Conservation (phyloP, 2,329 filamentous ascomycete genomes). For the Talaromyces sp. region DNA sequence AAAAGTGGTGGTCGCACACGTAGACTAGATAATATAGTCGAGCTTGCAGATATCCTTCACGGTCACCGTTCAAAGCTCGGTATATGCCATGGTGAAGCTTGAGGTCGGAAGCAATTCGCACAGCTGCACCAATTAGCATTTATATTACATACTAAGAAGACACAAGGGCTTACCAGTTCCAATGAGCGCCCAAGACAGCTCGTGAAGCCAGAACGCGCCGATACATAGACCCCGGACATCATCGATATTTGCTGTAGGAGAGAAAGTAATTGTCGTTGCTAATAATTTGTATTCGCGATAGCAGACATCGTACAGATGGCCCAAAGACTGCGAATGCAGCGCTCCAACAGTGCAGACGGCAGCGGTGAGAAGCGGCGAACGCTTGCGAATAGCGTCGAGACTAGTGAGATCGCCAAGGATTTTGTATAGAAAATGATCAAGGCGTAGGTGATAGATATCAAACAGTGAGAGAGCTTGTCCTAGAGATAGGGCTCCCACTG, state of each 20-base stretch:
- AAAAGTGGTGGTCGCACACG: slow-evolving; percentile 42
- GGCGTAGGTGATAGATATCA: slow-evolving; percentile 43
- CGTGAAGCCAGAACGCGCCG: slow-evolving; percentile 51
- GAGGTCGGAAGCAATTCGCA: slow-evolving; percentile 27
- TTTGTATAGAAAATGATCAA: slow-evolving; percentile 50
- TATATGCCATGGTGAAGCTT: slow-evolving; percentile 29
- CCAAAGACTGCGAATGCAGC: slow-evolving; percentile 39
- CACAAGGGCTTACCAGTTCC: slow-evolving; percentile 10
- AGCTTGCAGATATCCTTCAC: slow-evolving; percentile 26
- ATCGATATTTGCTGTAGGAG: slow-evolving; percentile 45
- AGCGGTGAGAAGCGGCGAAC: slow-evolving; percentile 46
- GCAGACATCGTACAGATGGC: slow-evolving; percentile 35
- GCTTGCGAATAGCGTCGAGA: slow-evolving; percentile 39
- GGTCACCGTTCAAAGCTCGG: slow-evolving; percentile 26
- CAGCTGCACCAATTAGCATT: slow-evolving; percentile 20
- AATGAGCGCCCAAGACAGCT: slow-evolving; percentile 36
- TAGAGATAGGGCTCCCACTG: slow-evolving; percentile 43
- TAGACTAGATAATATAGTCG: slow-evolving; percentile 38
- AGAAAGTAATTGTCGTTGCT: slow-evolving; percentile 47
- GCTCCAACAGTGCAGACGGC: slow-evolving; percentile 48
- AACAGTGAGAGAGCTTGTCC: slow-evolving; percentile 46
- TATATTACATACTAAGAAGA: background rate
- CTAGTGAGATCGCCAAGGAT: slow-evolving; percentile 42
- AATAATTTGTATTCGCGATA: slow-evolving; percentile 46
- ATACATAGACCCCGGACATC: slow-evolving; percentile 50